Percentiles rank a stretch among this genome's conserved stretches.
Conservation (phyloP, 192 early-diverging fungal species). For the Kickxella alabastrina region DNA sequence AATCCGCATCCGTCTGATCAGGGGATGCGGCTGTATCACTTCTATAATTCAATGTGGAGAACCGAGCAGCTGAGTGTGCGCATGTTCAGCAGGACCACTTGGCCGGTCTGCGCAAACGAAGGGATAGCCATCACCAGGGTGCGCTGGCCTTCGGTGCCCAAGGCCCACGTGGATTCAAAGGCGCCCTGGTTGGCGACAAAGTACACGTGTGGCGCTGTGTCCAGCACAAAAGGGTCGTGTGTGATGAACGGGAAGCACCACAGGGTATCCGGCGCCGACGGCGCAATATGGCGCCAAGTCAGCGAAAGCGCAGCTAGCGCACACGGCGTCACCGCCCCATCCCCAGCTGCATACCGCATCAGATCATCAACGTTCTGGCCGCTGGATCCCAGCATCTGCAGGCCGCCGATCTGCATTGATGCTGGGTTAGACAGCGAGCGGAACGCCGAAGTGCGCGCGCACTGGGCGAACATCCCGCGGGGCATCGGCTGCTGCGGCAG, state of each 20-base stretch:
- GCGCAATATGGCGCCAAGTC: conserved; percentile 84
- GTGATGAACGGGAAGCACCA: conserved; percentile 91
- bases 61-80: conserved; percentile 56
- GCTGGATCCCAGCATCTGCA: conserved; percentile 67
- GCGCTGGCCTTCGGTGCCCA: conserved; percentile 53
- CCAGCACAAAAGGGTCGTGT: conserved; percentile 83
- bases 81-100: conserved; percentile 77
- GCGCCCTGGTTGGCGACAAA: conserved; percentile 82
- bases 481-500: conserved; percentile 89
- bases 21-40: too few relatives aligned
- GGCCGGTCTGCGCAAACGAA: conserved; percentile 61
- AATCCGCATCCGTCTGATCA: too few relatives aligned
- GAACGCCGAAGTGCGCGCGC: conserved; percentile 62
- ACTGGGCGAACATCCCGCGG: conserved; percentile 62
- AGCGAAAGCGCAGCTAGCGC: conserved; percentile 70
- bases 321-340: conserved; percentile 43
- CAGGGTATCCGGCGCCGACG: conserved; percentile 91
- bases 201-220: conserved; percentile 75
- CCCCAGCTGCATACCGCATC: conserved; percentile 60
- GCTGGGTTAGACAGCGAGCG: conserved; percentile 78
- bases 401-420: conserved; percentile 61
- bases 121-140: conserved; percentile 77
- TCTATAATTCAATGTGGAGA: too few relatives aligned
- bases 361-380: conserved; percentile 92
- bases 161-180: conserved; percentile 58